phyloP scores from a whole-genome alignment of 805 yeast species.

The Nakazawaea molendinolei region DNA sequence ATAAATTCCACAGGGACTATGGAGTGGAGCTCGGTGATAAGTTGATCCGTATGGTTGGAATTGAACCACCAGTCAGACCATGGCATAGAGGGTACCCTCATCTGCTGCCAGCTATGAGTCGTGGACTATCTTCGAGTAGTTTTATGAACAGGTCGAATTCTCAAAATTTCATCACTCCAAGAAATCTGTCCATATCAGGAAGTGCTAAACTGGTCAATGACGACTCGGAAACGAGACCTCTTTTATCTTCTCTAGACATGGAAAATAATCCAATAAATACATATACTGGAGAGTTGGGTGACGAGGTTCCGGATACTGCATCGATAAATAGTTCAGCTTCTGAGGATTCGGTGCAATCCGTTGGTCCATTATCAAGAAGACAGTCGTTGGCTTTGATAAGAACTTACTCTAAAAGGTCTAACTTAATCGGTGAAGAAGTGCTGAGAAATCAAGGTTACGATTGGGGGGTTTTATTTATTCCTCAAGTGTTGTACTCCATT shows the following conservation, averaged over 20 bases:
- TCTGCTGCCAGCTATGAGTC: background rate
- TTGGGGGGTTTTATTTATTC: constrained; percentile 16
- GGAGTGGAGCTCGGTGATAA: constrained; percentile 41
- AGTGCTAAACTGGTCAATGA: too few relatives aligned
- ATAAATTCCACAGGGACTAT: constrained; percentile 27
- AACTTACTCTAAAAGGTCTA: constrained; percentile 7
- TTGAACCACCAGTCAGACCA: constrained; percentile 7
- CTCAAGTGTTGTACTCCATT: constrained; percentile 11
- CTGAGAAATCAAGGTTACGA: constrained; percentile 4
- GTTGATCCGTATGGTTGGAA: constrained; percentile 18
- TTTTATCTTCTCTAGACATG: background rate
- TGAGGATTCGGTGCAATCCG: constrained; percentile 9
- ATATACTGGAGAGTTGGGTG: too few relatives aligned
- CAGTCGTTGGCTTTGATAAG: constrained; percentile 10
- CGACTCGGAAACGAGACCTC: constrained; percentile 3
- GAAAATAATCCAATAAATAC: too few relatives aligned
- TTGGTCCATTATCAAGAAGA: constrained; percentile 11
- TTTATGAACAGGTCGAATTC: background rate
- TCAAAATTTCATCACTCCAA: too few relatives aligned
- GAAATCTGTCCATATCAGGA: too few relatives aligned
- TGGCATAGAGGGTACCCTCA: constrained; percentile 3
- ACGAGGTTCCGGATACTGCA: background rate
- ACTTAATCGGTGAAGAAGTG: constrained; percentile 1
- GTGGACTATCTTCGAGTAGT: background rate
- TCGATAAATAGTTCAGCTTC: constrained; percentile 7